Evolutionary conservation across 2,329 filamentous ascomycete species (phyloP).

Genomic region (Trichoderma guizhouense): DNA sequence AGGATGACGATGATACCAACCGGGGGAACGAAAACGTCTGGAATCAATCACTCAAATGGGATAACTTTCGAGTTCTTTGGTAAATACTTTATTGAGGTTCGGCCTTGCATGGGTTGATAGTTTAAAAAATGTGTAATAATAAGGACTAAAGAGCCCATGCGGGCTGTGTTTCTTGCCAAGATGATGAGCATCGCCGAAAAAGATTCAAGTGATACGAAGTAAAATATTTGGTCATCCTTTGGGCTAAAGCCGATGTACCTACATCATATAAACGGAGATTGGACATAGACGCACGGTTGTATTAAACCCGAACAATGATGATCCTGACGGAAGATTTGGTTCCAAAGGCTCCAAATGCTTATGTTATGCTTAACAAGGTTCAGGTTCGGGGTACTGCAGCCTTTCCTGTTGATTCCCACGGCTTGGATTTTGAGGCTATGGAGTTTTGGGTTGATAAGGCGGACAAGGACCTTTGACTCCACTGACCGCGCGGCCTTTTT

Average conservation of each 20-base stretch:
- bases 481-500: constrained; percentile 2
- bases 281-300: not conserved
- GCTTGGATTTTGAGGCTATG: not conserved
- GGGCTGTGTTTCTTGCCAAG: not conserved
- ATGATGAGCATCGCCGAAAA: not conserved
- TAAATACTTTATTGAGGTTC: not conserved
- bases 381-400: not conserved
- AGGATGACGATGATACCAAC: not conserved
- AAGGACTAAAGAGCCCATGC: not conserved
- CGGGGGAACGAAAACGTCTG: not conserved
- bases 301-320: not conserved
- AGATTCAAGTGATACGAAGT: not conserved
- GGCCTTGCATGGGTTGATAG: not conserved
- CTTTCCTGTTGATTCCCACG: not conserved
- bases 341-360: not conserved
- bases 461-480: not conserved
- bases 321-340: not conserved
- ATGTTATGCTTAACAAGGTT: not conserved
- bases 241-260: not conserved
- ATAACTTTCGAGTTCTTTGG: not conserved
- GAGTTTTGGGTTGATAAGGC: not conserved
- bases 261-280: not conserved
- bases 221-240: not conserved
- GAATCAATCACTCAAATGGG: not conserved
- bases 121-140: not conserved